Evolutionary conservation across 306 rosid species (phyloP), one percentile per base, ranked within the genome.

Genomic region (Sphenostylis stenocarpa): DNA sequence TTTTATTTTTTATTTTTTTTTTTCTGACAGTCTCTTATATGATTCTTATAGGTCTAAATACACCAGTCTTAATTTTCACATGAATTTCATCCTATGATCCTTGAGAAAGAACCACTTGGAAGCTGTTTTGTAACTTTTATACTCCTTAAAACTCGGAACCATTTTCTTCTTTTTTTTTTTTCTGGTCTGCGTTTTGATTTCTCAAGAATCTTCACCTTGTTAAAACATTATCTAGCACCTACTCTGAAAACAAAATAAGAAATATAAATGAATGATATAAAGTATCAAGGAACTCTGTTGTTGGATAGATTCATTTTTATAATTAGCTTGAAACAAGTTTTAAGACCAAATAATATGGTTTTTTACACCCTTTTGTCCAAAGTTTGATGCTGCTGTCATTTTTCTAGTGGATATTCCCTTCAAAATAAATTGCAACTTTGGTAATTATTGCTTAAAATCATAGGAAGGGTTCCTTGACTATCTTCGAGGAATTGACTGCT

Each of bases 401-500:
- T 41, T 76, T 48, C 60, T 28, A 43, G 28, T 41, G 26, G 48
- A 71, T 62, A 65, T 43, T 66, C 28, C 63, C 57, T 41, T 57
- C 56, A 23, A 26, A 20, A 76, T 51, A 70, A 58, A 43, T 36
- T 70, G 51, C 72, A 55, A 73, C 36, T 80, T 57, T 26, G 67
- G 23, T 57, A 14, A 41, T 4, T 38, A 21, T 71, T 85, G 41
- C 15, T 78, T 67, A 45, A n/a, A 80, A 85, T 73, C 79, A 67
- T 81, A 92, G 97, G 97, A 92, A 39, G 90, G 80, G 34, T 92
- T 92, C 84, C 86, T 49, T 66, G 80, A 90, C 61, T 92, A 88
- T 87, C 97, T 92, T 51, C 81, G 96, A 77, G 91, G 85, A 72
- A 77, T 92, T 39, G 84, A 92, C 77, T 92, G 97, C 73, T 84